These are phyloP conservation scores for Hypomyces perniciosus DNA, from an alignment of 2,329 filamentous ascomycete genomes.

Conservation along the genomic window DNA sequence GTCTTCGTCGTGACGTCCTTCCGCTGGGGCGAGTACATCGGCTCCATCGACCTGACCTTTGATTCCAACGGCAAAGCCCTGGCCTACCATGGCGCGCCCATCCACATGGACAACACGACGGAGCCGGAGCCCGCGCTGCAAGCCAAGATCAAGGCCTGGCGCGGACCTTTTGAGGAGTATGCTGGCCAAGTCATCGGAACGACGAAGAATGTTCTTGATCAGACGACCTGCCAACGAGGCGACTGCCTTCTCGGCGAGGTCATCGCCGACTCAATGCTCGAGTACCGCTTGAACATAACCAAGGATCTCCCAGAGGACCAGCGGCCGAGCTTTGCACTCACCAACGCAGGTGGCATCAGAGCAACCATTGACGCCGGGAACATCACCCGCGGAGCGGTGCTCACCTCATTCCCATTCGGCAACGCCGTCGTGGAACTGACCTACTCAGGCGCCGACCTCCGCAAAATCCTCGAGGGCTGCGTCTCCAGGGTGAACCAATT, in stretches of 20 bases:
- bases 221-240: constrained; percentile 49
- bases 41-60: constrained; percentile 62
- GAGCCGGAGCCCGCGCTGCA: constrained; percentile 51
- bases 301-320: constrained; percentile 21
- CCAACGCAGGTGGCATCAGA: constrained; percentile 60
- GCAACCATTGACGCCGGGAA: constrained; percentile 55
- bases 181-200: constrained; percentile 51
- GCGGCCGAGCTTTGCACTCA: constrained; percentile 49
- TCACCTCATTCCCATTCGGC: constrained; percentile 60
- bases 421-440: constrained; percentile 56
- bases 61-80: constrained; percentile 55
- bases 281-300: constrained; percentile 49
- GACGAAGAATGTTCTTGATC: constrained; percentile 51
- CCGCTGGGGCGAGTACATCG: constrained; percentile 63
- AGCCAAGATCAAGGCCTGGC: constrained; percentile 52
- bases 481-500: constrained; percentile 49
- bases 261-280: constrained; percentile 54
- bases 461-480: constrained; percentile 53
- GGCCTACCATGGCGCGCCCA: constrained; percentile 56
- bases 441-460: constrained; percentile 47
- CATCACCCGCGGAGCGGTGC: constrained; percentile 57
- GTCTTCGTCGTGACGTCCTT: constrained; percentile 64
- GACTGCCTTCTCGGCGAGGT: constrained; percentile 55
- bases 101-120: constrained; percentile 58
- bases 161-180: constrained; percentile 54